Percentiles rank a stretch among this genome's conserved stretches.
Evolutionary conservation across 495 filamentous ascomycete species (phyloP).

Genomic region (Chaetomium tenue): DNA sequence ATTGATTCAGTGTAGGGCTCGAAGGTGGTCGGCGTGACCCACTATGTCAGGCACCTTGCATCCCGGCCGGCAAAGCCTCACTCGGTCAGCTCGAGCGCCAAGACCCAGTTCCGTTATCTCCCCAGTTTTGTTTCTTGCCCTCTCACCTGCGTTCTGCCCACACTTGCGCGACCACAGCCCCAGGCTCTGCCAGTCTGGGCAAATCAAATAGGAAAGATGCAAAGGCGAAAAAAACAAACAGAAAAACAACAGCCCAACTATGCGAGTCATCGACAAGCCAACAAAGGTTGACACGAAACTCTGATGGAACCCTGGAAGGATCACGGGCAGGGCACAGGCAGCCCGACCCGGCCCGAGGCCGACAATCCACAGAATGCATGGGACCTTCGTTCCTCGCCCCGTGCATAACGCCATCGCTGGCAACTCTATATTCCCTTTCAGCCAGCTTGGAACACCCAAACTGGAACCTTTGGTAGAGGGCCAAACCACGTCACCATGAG

Average conservation of each 20-base stretch:
- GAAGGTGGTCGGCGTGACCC: constrained; percentile 12
- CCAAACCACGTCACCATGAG: background rate
- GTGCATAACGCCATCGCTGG: background rate
- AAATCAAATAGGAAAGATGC: background rate
- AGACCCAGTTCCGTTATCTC: constrained; percentile 5
- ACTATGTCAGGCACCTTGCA: background rate
- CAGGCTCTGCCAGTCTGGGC: background rate
- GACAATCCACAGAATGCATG: background rate
- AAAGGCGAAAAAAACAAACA: background rate
- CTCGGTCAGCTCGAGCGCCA: background rate
- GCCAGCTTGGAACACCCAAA: background rate
- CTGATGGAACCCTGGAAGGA: constrained; percentile 2
- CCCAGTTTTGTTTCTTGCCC: background rate
- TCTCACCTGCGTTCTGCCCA: background rate
- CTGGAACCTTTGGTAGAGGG: background rate
- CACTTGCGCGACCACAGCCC: background rate
- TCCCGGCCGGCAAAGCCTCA: constrained; percentile 1
- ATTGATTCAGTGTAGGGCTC: constrained; percentile 3
- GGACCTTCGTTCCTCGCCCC: background rate
- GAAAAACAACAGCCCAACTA: constrained; percentile 8
- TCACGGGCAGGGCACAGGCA: background rate
- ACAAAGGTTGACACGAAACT: constrained; percentile 18
- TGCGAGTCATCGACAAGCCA: constrained; percentile 7
- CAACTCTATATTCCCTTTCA: background rate
- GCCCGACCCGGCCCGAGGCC: constrained; percentile 11